Conservation (phyloP, 768 basidiomycete species). For the Termitomyces sp. region DNA sequence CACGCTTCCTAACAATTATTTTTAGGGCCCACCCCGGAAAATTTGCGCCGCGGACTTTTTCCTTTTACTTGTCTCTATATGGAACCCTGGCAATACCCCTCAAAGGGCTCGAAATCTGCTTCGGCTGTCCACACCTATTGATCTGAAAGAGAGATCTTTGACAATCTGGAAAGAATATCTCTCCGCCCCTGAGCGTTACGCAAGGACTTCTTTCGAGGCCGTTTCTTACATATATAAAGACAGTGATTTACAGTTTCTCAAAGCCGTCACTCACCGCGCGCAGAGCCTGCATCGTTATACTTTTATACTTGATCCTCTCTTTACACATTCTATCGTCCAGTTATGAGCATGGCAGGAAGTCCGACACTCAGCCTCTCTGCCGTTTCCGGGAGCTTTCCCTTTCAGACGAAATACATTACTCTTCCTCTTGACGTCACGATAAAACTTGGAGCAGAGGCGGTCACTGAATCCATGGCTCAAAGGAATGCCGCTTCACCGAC, state of each 20-base stretch:
- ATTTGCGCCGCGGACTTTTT: slow-evolving; percentile 3
- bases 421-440: slow-evolving; percentile 23
- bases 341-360: slow-evolving; percentile 13
- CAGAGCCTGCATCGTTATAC: not conserved
- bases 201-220: slow-evolving; percentile 2
- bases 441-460: slow-evolving; percentile 24
- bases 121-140: not conserved
- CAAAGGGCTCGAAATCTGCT: not conserved
- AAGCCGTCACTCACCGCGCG: not conserved
- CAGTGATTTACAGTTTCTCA: not conserved
- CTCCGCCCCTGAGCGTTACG: slow-evolving; percentile 2
- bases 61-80: slow-evolving; percentile 4
- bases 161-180: not conserved
- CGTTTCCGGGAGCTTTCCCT: slow-evolving; percentile 29
- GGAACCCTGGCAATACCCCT: not conserved
- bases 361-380: slow-evolving; percentile 29
- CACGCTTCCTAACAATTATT: not conserved
- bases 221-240: slow-evolving; percentile 8
- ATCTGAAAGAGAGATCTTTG: slow-evolving; percentile 3
- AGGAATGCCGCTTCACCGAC: slow-evolving; percentile 19
- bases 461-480: slow-evolving; percentile 6
- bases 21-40: not conserved
- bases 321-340: not conserved
- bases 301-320: not conserved
- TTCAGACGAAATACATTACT: slow-evolving; percentile 28